Evolutionary conservation across 306 rosid genomes (phyloP), one percentile per base, ranked within the genome.

Genomic region (Astragalus membranaceus): DNA sequence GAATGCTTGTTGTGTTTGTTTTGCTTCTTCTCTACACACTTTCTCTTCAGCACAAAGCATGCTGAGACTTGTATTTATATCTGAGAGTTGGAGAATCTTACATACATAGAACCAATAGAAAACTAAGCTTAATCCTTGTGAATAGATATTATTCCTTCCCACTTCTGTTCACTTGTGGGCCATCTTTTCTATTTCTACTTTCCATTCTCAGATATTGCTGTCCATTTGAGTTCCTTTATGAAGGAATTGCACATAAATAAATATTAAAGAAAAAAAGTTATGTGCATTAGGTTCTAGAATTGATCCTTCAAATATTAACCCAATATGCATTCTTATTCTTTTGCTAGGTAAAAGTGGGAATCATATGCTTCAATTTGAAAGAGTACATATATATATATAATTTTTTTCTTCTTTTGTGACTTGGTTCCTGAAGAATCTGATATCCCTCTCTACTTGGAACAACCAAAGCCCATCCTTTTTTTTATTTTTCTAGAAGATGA

Each of bases 361-460:
- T 93, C 96, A 76, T 46, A 93, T 90, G 89, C 98, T 77, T 41
- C 43, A 75, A 47, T 75, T 79, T 86, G 71, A 66, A 81, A 69
- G 70, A 73, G 77, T 66, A 46, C 67, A 41, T 60, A 12, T 62
- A 6, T 56, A 39, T 73, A 20, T n/a, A n/a, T n/a, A n/a, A n/a
- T n/a, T n/a, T 13, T 42, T 52, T 15, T 9, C 33, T 63, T 39
- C 23, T 75, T 72, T 75, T 72, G 49, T 78, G 63, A 73, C 87
- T 78, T 80, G 74, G 76, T 62, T 69, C 42, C 42, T 53, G 6
- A 80, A 73, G 87, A 83, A 85, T 85, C 85, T 83, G 80, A 73
- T 52, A 78, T 84, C 70, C 86, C 79, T 76, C 85, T 85, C 70
- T 66, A 79, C 83, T 82, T 75, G 85, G 78, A 83, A 74, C 74